Base-by-base conservation (phyloP, 2,329 filamentous ascomycete species). In the Phialophora expanda region DNA sequence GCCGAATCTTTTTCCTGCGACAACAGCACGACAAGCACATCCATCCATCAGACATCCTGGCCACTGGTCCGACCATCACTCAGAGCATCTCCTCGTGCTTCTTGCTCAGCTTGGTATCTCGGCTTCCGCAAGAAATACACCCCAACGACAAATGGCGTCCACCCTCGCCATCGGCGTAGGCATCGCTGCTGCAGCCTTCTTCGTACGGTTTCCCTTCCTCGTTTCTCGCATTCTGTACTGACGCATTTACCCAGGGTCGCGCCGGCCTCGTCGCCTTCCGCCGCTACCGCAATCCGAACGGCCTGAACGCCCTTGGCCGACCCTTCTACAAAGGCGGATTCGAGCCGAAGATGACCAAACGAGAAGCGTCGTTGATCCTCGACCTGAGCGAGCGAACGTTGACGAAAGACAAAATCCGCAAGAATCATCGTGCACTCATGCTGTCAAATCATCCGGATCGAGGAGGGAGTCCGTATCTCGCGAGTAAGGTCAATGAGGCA, bases 301-400 rank as follows among this genome's bases (percentile, higher is more conserved):
- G 81, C 70, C 84, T 91, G 56, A 90, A 90, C 71, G 89, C 90
- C 41, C 82, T 97, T 73, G 95, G 95, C 74, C 93, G 93, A 79
- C 89, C 93, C 50, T 99, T 93, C 77, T 98, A 97, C 85, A 99
- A 98, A 81, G 95, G 95, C 72, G 95, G 95, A n/a, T 99, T 99
- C 77, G 95, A 99, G 82, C 84, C 88, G 67, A 91, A 90, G 80
- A 99, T 99, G 94, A 97, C 88, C 78, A 87, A 90, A 78, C 89
- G 90, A 78, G 95, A 99, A 81, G 95, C 95, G 24, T 86, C 93
- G 4, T 81, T 99, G 73, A 97, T 99, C 67, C 82, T 99, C 56
- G 91, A 95, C 71, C 88, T 98, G 68, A 98, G 93, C 70, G 95
- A 99, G 81, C 87, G 93, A 69, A 87, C 89, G 73, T 77, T 97